A percentile compares a stretch with the other conserved stretches of the same genome.
Conservation (phyloP, 2,329 filamentous ascomycete genomes). For the Arthrobotrys megalospora region DNA sequence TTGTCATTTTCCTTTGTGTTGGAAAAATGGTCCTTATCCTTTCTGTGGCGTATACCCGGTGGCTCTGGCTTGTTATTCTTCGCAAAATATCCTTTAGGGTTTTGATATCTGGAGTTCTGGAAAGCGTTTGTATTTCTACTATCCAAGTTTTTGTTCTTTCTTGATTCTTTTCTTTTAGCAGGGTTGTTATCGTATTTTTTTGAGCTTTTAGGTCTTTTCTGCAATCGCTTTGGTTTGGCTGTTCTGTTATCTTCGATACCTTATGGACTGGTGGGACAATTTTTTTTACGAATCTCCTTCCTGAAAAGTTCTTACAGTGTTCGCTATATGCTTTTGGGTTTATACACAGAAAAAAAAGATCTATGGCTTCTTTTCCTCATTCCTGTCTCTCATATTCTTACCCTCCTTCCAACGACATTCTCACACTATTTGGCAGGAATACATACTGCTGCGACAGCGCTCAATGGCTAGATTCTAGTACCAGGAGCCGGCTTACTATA, state of each 20-base stretch:
- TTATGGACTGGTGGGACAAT: conserved; percentile 10
- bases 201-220: background rate
- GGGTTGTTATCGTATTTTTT: conserved; percentile 5
- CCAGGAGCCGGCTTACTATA: conserved; percentile 7
- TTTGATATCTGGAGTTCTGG: conserved; percentile 24
- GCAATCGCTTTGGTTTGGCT: conserved; percentile 7
- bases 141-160: background rate
- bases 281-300: conserved; percentile 10
- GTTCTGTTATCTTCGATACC: conserved; percentile 38
- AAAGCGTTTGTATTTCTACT: conserved; percentile 13
- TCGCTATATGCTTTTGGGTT: background rate
- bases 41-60: conserved; percentile 37
- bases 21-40: conserved; percentile 3
- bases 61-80: conserved; percentile 26
- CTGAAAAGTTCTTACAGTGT: conserved; percentile 6
- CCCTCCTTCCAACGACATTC: conserved; percentile 6
- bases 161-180: background rate
- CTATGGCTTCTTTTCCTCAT: background rate
- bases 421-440: conserved; percentile 35
- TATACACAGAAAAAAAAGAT: conserved; percentile 4
- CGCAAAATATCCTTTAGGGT: background rate
- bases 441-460: conserved; percentile 43
- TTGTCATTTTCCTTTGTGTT: conserved; percentile 27
- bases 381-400: conserved; percentile 1
- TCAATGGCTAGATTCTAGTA: conserved; percentile 6